These are phyloP conservation scores for Grigorovia humatica DNA, from an alignment of 805 yeast species.

Conservation along the genomic window DNA sequence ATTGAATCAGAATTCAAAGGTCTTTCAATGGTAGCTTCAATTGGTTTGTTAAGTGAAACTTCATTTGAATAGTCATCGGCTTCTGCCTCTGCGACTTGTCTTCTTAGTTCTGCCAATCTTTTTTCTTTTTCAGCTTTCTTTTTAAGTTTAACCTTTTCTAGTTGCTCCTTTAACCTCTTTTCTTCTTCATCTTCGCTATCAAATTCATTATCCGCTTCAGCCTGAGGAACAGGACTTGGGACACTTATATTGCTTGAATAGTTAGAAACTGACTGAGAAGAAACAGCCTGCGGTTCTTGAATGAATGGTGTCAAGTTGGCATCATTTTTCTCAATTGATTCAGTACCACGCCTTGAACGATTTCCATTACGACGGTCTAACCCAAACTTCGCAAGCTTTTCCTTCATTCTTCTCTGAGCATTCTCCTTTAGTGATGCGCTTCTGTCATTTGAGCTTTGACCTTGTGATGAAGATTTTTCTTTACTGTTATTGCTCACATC, in stretches of 20 bases:
- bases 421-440: slow-evolving; percentile 77
- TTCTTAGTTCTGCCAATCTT: slow-evolving; percentile 44
- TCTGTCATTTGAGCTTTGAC: slow-evolving; percentile 50
- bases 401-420: slow-evolving; percentile 74
- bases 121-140: slow-evolving; percentile 52
- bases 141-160: slow-evolving; percentile 36
- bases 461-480: slow-evolving; percentile 5
- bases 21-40: no score
- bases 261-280: neutral
- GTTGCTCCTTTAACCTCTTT: slow-evolving; percentile 31
- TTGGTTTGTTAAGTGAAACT: neutral
- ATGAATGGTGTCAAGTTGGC: slow-evolving; percentile 2
- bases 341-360: slow-evolving; percentile 3
- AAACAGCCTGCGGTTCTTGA: slow-evolving; percentile 1
- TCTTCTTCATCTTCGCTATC: slow-evolving; percentile 42
- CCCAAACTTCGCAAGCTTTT: slow-evolving; percentile 72
- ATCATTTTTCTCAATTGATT: neutral
- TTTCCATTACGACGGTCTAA: slow-evolving; percentile 34
- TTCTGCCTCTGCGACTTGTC: slow-evolving; percentile 47
- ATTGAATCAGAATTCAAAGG: no score
- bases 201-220: neutral
- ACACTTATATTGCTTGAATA: neutral
- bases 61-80: slow-evolving; percentile 31
- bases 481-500: neutral
- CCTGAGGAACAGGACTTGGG: neutral